Evolutionary conservation across 1,284 basidiomycete genomes (phyloP), one percentile per base, ranked within the genome.

Genomic region (Testicularia cyperi): DNA sequence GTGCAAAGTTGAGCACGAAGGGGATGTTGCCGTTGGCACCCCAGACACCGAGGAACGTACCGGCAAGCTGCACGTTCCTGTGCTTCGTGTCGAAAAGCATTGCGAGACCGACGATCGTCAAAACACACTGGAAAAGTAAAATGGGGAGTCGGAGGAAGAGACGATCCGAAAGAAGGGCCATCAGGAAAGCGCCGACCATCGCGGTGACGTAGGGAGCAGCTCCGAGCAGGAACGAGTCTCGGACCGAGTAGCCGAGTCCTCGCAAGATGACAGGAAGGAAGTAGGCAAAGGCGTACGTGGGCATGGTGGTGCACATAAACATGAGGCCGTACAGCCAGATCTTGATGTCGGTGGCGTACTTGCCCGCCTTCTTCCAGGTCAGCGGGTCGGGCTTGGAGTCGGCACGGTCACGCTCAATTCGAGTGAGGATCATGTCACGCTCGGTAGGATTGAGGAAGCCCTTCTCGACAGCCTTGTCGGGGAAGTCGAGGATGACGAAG

Each of bases 321-420:
- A 77, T 70, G 36, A 80, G 49, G 20, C 72, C 78, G 44, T 77
- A 80, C 3, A 67, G 53, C 79, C 79, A 80, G 18, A 80, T 57
- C 73, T 79, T 80, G 55, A 70, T 53, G 62, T 80, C 78, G 9
- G 19, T 13, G 14, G 75, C 36, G 62, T 80, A 78, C 30, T 47
- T 64, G 31, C 58, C 14, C n/a, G 77, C 42, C 54, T 78, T 79
- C n/a, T 29, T 22, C 52, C 44, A 46, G 16, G 78, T 78, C 28
- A 80, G 65, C 4, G 63, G 29, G 47, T 81, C 80, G 22, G 70
- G 69, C 16, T 65, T 68, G 18, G 78, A 66, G 60, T 81, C 80
- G 18, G 75, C 78, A 31, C 80, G 77, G 70, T 80, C 80, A 16
- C 64, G 57, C 43, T 80, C 58, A 46, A 81, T 78, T 24, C 80